Base-by-base conservation (phyloP, 1,284 basidiomycete genomes). In the Chondrostereum purpureum region DNA sequence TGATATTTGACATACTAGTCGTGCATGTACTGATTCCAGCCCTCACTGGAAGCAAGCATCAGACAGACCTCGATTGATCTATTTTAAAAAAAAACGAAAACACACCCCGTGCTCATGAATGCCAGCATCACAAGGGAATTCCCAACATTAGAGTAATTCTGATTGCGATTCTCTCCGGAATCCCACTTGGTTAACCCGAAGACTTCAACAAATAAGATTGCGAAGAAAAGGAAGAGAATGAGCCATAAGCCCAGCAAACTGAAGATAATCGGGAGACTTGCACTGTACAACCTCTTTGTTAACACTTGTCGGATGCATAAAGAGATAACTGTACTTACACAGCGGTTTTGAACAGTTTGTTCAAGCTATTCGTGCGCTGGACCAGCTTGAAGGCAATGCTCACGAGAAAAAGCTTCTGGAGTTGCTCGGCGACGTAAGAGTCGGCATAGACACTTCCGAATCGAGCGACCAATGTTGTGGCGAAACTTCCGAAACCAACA, bases 301-400 rank as follows among this genome's bases (percentile, higher is more conserved):
- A n/a, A n/a, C n/a, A n/a, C n/a, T n/a, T n/a, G n/a, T n/a, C n/a
- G n/a, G n/a, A n/a, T n/a, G n/a, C n/a, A 43, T 39, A 37, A 16
- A 20, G 12, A 45, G 41, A 17, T 27, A 38, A 2, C 16, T 5
- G 21, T 5, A 73, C 90, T 53, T 69, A 93, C 89, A 91, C 77
- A 1, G 92, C 90, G 5, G 93, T 97, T 67, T 97, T 97, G 78
- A 98, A 98, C 14, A 99, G 72, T 66, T 96, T 92, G 58, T 98
- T 98, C 48, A 99, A 72, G 51, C 81, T 83, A 57, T 92, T 86
- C 50, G 85, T 88, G 42, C 89, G 78, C 60, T 97, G 92, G 1
- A 97, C 90, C 17, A 99, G 77, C 66, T 99, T 99, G 73, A 98
- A 86, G 0, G 91, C 84, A 43, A 97, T 89, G 52, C 84, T 85